Conservation (phyloP, 2,329 filamentous ascomycete species). For the Dothiorella sarmentorum region DNA sequence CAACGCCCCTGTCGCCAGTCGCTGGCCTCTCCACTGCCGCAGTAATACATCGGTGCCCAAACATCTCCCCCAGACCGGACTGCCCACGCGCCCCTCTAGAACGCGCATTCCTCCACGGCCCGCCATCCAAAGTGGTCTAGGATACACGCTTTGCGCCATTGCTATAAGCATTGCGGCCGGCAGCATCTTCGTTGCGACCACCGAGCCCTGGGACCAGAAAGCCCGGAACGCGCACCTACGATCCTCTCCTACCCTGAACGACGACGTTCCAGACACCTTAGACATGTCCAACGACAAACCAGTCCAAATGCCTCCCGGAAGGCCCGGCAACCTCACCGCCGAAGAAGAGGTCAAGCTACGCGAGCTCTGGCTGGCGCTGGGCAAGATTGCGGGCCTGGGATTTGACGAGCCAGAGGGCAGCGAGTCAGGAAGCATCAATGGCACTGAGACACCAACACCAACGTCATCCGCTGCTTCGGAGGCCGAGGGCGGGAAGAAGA, state of each 20-base stretch:
- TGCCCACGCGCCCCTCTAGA: neutral
- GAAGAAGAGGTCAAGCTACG: conserved; percentile 87
- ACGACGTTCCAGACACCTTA: neutral
- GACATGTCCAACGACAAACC: conserved; percentile 34
- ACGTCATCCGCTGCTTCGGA: conserved; percentile 23
- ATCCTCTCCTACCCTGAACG: conserved; percentile 21
- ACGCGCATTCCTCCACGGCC: neutral
- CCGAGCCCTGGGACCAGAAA: conserved; percentile 6
- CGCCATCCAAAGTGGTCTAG: conserved; percentile 24
- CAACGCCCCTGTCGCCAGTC: neutral
- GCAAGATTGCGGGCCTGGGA: conserved; percentile 38
- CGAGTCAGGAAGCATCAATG: conserved; percentile 18
- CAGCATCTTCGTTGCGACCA: conserved; percentile 28
- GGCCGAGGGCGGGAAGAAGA: conserved; percentile 49
- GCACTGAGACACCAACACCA: neutral
- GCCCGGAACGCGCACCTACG: neutral
- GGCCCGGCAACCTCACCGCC: conserved; percentile 80
- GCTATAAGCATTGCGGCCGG: conserved; percentile 33
- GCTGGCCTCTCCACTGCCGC: neutral
- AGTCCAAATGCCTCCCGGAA: conserved; percentile 57
- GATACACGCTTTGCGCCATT: conserved; percentile 28
- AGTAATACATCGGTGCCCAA: neutral
- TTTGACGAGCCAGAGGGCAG: conserved; percentile 79
- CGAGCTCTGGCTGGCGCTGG: conserved; percentile 74
- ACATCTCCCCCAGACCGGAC: neutral